Evolutionary conservation across 139 green algal species (phyloP), one percentile per base, ranked within the genome.

Genomic region (Coelastrella sp.): DNA sequence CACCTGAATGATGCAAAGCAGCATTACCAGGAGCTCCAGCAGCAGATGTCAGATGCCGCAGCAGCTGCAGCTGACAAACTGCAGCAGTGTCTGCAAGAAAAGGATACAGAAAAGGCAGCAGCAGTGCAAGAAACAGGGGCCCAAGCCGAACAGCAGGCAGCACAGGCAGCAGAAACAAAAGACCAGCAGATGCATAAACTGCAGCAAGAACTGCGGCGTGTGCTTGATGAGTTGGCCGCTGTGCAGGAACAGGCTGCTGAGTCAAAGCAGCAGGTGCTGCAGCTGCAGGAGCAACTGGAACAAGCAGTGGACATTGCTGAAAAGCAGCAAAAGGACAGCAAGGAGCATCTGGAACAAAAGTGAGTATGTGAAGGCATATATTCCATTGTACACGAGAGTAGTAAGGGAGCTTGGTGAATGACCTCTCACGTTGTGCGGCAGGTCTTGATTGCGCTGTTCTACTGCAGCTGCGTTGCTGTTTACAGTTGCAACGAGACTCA

Each of bases 271-370:
- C 58, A 84, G 22, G 85, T 77, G n/a, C 16, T 6, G 4, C 54
- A 74, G 58, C 73, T 90, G 85, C 73, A 90, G 74, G 20, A 71
- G 58, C 58, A 83, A 58, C 23, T 84, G 73, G 11, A 76, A 57
- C 56, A 90, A 6, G 73, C 8, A 7, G 11, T 71, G 2, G 19
- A 17, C n/a, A 22, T 19, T 57, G 84, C 20, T 22, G 57, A 83
- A 47, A 16, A 73, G 84, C 84, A 83, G 17, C n/a, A 19, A 60
- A 22, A 88, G 32, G 54, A 88, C 56, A 65, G 66, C 54, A 56
- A 68, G 17, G 16, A 87, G 14, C n/a, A 64, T 23, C 60, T 78
- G 11, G 20, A 59, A 64, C 17, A 61, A n/a, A 87, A 60, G 82
- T 87, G 17, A 65, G 79, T 10, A 11, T 77, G 71, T 22, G 13